Evolutionary conservation across 768 basidiomycete genomes (phyloP).

Genomic region (Lactarius hengduanensis): DNA sequence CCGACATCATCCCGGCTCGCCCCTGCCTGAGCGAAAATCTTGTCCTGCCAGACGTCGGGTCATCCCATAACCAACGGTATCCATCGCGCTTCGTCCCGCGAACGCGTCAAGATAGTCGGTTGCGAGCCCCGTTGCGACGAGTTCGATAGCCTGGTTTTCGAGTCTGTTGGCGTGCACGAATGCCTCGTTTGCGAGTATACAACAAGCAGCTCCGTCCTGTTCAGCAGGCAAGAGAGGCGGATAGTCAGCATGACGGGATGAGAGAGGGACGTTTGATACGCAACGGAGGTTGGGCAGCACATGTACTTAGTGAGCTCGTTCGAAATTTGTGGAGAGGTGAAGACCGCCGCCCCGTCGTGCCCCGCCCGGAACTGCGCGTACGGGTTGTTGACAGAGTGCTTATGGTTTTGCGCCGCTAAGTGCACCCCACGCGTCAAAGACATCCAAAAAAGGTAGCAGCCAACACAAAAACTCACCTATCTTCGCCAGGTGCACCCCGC

Average conservation of each 20-base stretch:
- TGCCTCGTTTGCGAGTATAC: constrained; percentile 73
- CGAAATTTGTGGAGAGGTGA: constrained; percentile 64
- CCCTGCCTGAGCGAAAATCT: constrained; percentile 69
- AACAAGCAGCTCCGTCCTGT: constrained; percentile 74
- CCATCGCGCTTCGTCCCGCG: constrained; percentile 69
- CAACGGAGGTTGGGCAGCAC: constrained; percentile 76
- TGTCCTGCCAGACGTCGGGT: constrained; percentile 57
- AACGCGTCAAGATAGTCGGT: constrained; percentile 69
- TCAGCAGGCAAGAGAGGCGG: too few species aligned
- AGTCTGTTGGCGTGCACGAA: constrained; percentile 71
- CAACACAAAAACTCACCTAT: constrained; percentile 52
- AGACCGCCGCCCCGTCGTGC: constrained; percentile 69
- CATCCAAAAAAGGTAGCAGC: constrained; percentile 28
- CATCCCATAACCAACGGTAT: constrained; percentile 81
- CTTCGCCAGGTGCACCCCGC: constrained; percentile 63
- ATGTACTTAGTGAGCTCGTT: constrained; percentile 78
- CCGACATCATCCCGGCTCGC: constrained; percentile 54
- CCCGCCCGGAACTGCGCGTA: constrained; percentile 84
- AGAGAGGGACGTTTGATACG: neutral
- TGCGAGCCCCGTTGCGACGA: constrained; percentile 60
- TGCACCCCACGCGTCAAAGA: neutral
- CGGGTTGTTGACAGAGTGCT: constrained; percentile 77
- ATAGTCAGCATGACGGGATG: neutral
- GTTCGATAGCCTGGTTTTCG: constrained; percentile 86
- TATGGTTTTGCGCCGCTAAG: constrained; percentile 79